These are phyloP conservation scores for Polytrichum formosum DNA, from an alignment of 225 moss, liverwort and hornwort genomes.

Conservation along the genomic window DNA sequence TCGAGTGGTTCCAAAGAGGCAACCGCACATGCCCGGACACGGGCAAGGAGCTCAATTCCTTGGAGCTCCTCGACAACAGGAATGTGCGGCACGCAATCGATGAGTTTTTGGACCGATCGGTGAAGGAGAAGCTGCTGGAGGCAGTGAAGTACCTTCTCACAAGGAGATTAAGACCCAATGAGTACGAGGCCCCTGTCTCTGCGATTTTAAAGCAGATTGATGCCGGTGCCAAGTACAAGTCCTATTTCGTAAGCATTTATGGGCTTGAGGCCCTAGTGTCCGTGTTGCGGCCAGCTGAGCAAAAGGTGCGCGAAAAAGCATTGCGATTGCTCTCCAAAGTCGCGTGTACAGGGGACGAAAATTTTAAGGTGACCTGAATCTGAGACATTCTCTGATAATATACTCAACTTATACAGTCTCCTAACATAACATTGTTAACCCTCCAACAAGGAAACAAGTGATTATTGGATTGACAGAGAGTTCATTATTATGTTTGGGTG, in stretches of 20 bases:
- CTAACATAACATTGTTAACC: no score
- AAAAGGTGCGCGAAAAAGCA: conserved; percentile 34
- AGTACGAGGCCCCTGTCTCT: conserved; percentile 36
- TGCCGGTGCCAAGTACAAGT: conserved; percentile 38
- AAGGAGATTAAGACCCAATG: conserved; percentile 5
- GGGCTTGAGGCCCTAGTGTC: conserved; percentile 43
- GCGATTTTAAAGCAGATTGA: conserved; percentile 43
- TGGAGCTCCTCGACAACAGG: conserved; percentile 43
- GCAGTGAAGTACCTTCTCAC: conserved; percentile 39
- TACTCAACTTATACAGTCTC: no score
- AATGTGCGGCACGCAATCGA: conserved; percentile 46
- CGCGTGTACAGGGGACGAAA: conserved; percentile 28
- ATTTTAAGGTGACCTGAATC: conserved; percentile 37
- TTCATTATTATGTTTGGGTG: background rate
- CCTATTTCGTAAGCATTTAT: conserved; percentile 35
- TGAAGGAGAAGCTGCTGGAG: conserved; percentile 25
- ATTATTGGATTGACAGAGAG: background rate
- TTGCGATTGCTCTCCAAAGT: conserved; percentile 37
- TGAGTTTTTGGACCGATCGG: conserved; percentile 40
- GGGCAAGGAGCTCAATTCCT: conserved; percentile 41
- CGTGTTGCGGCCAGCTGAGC: conserved; percentile 36
- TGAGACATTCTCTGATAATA: background rate
- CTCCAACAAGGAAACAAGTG: background rate
- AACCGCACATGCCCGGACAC: conserved; percentile 53
- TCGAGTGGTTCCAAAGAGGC: conserved; percentile 50